Conservation (phyloP, 2,329 filamentous ascomycete genomes). For the Cercospora nicotianae region DNA sequence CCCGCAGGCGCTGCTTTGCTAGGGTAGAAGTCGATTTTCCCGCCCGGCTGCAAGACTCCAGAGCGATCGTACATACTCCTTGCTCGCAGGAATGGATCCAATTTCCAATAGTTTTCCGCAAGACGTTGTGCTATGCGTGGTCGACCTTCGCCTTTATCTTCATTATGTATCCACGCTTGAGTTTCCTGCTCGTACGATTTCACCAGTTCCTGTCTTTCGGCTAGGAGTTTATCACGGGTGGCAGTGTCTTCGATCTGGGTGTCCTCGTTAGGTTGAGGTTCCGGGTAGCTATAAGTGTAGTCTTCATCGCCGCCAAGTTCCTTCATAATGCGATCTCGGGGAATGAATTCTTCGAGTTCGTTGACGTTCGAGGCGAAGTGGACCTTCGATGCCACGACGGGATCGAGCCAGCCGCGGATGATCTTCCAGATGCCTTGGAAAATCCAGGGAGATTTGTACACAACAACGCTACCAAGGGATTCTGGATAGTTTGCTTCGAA, state of each 20-base stretch:
- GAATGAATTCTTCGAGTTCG: constrained; percentile 77
- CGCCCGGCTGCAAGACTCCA: constrained; percentile 67
- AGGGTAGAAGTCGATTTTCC: constrained; percentile 71
- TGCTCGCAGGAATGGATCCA: constrained; percentile 85
- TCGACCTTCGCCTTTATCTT: constrained; percentile 38
- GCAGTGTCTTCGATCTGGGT: constrained; percentile 63
- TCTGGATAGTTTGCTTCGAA: constrained; percentile 99
- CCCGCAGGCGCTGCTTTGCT: not conserved
- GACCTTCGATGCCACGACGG: constrained; percentile 90
- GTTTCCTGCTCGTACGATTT: constrained; percentile 74
- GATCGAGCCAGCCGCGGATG: constrained; percentile 93
- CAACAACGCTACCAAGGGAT: constrained; percentile 80
- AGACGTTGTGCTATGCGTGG: constrained; percentile 51
- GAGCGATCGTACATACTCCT: constrained; percentile 80
- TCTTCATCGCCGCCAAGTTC: constrained; percentile 85
- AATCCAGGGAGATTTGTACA: constrained; percentile 96
- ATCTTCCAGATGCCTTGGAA: constrained; percentile 98
- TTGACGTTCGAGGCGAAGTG: constrained; percentile 83
- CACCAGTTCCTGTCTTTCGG: constrained; percentile 64
- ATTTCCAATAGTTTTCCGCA: constrained; percentile 76
- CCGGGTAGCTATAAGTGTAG: constrained; percentile 79
- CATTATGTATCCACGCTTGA: constrained; percentile 68
- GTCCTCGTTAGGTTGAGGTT: constrained; percentile 76
- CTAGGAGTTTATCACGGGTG: constrained; percentile 63
- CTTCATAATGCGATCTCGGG: constrained; percentile 67